Evolutionary conservation across 441 rosid genomes (phyloP).

Genomic region (Lagerstroemia fauriei): DNA sequence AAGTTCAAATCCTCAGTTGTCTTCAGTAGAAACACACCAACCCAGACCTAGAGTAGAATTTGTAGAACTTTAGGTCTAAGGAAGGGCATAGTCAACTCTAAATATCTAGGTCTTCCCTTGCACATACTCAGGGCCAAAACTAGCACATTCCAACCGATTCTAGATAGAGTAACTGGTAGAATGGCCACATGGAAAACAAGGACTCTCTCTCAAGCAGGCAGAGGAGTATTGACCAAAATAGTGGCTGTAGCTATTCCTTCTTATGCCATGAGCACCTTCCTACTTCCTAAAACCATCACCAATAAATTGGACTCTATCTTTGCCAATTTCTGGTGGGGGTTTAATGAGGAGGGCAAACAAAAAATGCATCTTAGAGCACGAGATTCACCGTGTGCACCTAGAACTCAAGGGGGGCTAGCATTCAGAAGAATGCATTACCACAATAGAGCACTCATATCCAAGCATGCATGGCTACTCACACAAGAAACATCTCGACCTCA

Average conservation of each 20-base stretch:
- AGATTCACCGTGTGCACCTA: neutral
- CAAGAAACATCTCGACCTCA: neutral
- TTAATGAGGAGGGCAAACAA: neutral
- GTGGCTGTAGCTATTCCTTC: neutral
- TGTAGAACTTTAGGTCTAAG: neutral
- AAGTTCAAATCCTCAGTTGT: neutral
- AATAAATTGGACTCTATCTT: neutral
- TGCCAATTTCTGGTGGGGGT: neutral
- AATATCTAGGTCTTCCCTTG: neutral
- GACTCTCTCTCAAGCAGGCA: neutral
- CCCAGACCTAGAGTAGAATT: neutral
- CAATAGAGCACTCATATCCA: neutral
- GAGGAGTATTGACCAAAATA: neutral
- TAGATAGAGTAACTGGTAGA: neutral
- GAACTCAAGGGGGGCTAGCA: neutral
- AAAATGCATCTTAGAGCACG: neutral
- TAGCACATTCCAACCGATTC: neutral
- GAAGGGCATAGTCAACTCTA: neutral
- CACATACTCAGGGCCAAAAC: neutral
- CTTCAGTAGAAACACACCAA: neutral
- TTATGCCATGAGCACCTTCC: neutral
- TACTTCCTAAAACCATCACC: neutral
- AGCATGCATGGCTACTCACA: neutral
- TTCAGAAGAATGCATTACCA: neutral
- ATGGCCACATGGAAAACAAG: neutral